A percentile compares a stretch with the other conserved stretches of the same genome.
These are phyloP conservation scores for Dendrostoma leiphaemia DNA, from an alignment of 2,329 filamentous ascomycete genomes.

Conservation along the genomic window DNA sequence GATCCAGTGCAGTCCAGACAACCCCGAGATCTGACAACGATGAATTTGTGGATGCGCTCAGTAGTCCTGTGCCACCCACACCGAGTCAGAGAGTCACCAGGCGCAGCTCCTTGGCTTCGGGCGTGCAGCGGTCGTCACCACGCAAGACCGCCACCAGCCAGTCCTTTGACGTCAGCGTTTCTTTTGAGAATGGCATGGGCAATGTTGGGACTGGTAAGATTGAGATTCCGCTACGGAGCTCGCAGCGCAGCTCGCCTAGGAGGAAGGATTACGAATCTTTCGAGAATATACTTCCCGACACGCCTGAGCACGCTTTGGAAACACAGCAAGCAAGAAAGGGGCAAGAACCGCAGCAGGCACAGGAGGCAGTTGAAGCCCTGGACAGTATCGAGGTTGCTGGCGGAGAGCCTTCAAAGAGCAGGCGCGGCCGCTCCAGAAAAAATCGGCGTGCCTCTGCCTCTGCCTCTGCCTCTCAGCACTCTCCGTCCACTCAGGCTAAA, in stretches of 20 bases:
- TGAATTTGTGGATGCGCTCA: conserved; percentile 49
- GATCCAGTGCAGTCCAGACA: conserved; percentile 26
- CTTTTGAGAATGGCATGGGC: conserved; percentile 10
- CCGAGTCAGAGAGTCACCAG: conserved; percentile 26
- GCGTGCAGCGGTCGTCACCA: not conserved
- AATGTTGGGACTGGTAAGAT: conserved; percentile 11
- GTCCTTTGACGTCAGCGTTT: conserved; percentile 41
- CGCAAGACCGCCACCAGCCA: conserved; percentile 12
- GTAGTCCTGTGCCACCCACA: conserved; percentile 36
- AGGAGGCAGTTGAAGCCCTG: not conserved
- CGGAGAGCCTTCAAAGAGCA: not conserved
- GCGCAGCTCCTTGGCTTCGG: conserved; percentile 6
- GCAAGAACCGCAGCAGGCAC: not conserved
- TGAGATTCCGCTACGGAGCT: conserved; percentile 15
- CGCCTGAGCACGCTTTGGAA: not conserved
- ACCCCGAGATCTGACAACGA: conserved; percentile 44
- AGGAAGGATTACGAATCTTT: conserved; percentile 12
- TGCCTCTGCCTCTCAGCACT: not conserved
- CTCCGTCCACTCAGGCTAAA: not conserved
- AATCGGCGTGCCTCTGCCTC: not conserved
- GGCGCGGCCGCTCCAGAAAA: conserved; percentile 12
- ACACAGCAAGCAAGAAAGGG: not conserved
- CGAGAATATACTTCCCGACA: conserved; percentile 15
- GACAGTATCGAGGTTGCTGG: conserved; percentile 12
- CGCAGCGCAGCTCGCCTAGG: conserved; percentile 15